Conservation (phyloP, 1,139 yeast species). For the Yamadazyma triangularis region DNA sequence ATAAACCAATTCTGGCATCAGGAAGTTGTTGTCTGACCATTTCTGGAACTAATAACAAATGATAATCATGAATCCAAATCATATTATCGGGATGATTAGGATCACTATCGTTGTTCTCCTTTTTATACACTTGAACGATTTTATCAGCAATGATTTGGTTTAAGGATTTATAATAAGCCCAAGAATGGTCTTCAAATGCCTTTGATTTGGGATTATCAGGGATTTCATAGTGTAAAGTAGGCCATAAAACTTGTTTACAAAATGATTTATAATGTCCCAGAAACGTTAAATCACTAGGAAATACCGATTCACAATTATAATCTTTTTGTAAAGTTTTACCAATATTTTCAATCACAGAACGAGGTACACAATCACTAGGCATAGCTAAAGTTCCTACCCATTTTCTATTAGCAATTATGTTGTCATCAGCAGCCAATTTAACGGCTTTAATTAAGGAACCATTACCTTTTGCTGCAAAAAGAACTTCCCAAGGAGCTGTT, state of each 20-base stretch:
- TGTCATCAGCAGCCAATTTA: conserved; percentile 50
- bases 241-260: conserved; percentile 95
- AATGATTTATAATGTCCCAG: conserved; percentile 88
- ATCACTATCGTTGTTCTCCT: conserved; percentile 44
- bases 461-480: conserved; percentile 71
- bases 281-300: conserved; percentile 71
- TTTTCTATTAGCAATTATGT: conserved; percentile 42
- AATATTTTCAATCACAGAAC: conserved; percentile 47
- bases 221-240: conserved; percentile 91
- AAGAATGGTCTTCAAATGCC: conserved; percentile 93
- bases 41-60: conserved; percentile 77
- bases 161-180: conserved; percentile 75
- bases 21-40: conserved; percentile 79
- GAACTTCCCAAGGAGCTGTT: conserved; percentile 72
- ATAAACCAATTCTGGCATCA: conserved; percentile 84
- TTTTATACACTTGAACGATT: conserved; percentile 56
- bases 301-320: conserved; percentile 61
- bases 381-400: conserved; percentile 93
- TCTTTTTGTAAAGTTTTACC: conserved; percentile 39
- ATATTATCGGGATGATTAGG: conserved; percentile 43
- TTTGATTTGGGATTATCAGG: conserved; percentile 94
- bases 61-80: conserved; percentile 94
- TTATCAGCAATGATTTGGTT: conserved; percentile 80
- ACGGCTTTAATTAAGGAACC: conserved; percentile 87
- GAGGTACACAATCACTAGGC: conserved; percentile 80